Conservation (phyloP, 495 filamentous ascomycete species). For the Polyplosphaeria fusca region DNA sequence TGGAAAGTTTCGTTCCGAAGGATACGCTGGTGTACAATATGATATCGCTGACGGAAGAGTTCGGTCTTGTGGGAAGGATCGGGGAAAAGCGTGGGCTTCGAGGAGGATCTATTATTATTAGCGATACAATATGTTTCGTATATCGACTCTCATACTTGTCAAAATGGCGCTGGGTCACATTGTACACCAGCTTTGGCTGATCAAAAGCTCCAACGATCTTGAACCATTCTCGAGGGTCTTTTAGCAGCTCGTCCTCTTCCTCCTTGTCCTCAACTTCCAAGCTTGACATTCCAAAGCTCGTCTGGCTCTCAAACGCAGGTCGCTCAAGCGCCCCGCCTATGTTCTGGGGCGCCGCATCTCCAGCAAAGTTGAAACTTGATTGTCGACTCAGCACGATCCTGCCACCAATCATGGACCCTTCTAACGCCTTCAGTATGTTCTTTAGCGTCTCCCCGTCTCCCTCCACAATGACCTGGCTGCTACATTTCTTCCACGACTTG, state of each 20-base stretch:
- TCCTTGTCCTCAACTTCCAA: constrained; percentile 56
- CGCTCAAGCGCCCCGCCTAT: constrained; percentile 43
- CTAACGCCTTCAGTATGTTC: constrained; percentile 73
- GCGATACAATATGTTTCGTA: neutral
- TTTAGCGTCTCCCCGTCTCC: constrained; percentile 69
- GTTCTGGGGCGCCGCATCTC: constrained; percentile 31
- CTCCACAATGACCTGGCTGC: constrained; percentile 83
- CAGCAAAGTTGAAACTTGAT: constrained; percentile 52
- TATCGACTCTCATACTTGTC: constrained; percentile 53
- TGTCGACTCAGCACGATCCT: constrained; percentile 61
- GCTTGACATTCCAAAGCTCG: constrained; percentile 60
- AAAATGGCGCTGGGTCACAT: constrained; percentile 85
- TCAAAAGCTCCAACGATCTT: constrained; percentile 75
- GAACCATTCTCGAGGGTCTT: constrained; percentile 71
- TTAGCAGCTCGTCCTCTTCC: constrained; percentile 56
- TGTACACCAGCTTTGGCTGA: constrained; percentile 84
- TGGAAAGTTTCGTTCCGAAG: constrained; percentile 93
- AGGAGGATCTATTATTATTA: constrained; percentile 23
- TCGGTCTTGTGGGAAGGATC: constrained; percentile 75
- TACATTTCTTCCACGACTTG: constrained; percentile 78
- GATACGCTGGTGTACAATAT: constrained; percentile 84
- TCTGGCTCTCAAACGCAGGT: constrained; percentile 51
- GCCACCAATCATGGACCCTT: constrained; percentile 80
- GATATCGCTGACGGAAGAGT: constrained; percentile 83
- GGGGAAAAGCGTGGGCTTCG: constrained; percentile 67